phyloP scores from a whole-genome alignment of 2,329 filamentous ascomycete species.

The Leptographium wingfieldii region DNA sequence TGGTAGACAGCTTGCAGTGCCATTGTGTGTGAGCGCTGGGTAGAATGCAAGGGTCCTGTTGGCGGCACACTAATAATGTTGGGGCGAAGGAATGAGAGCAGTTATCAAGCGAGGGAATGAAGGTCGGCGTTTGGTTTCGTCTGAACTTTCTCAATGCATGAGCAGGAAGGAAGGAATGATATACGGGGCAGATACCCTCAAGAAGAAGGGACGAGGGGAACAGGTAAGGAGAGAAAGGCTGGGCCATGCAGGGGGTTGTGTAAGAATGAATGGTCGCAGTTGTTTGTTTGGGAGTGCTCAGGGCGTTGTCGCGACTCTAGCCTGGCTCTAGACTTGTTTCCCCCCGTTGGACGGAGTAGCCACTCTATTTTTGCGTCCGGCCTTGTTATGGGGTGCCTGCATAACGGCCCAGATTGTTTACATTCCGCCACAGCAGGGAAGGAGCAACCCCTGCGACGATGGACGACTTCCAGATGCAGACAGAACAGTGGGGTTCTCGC shows the following conservation, averaged over 20 bases:
- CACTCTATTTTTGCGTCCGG: background rate
- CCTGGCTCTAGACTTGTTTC: background rate
- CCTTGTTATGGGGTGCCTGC: background rate
- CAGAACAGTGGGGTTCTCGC: background rate
- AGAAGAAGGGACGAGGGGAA: background rate
- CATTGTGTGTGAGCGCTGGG: conserved; percentile 20
- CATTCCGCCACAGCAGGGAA: background rate
- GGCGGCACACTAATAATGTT: background rate
- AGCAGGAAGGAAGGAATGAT: background rate
- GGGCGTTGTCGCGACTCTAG: background rate
- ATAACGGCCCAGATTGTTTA: background rate
- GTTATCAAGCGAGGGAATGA: background rate
- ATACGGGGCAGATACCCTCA: background rate
- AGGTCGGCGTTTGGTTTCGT: background rate
- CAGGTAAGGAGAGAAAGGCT: background rate
- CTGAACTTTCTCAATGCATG: background rate
- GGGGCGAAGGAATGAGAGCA: background rate
- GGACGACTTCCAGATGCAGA: no score
- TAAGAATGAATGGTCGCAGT: background rate
- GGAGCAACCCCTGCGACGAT: background rate
- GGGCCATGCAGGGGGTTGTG: no score
- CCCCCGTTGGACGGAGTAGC: background rate
- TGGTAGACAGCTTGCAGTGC: conserved; percentile 47
- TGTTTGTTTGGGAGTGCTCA: background rate
- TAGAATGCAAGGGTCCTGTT: background rate